phyloP scores from a whole-genome alignment of 495 filamentous ascomycete species.

The Annulohypoxylon maeteangense region DNA sequence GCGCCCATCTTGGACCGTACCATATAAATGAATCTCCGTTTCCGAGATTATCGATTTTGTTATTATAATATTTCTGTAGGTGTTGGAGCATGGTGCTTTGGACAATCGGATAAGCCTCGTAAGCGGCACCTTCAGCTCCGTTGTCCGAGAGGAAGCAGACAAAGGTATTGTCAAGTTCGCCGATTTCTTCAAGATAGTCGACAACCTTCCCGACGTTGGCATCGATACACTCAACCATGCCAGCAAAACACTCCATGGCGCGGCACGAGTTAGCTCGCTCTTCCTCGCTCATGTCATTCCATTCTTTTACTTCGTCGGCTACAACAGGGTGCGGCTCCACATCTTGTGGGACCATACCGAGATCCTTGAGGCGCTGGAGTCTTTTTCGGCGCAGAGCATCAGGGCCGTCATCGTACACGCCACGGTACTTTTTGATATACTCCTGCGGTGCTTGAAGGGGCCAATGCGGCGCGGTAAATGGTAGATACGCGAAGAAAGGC shows the following conservation, averaged over 20 bases:
- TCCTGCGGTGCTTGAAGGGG: constrained; percentile 67
- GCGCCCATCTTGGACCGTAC: constrained; percentile 74
- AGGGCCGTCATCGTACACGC: constrained; percentile 67
- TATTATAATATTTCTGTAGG: constrained; percentile 72
- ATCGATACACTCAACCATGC: constrained; percentile 73
- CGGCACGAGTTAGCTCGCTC: constrained; percentile 66
- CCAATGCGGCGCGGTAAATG: constrained; percentile 72
- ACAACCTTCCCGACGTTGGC: constrained; percentile 70
- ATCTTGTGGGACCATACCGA: constrained; percentile 63
- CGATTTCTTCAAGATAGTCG: constrained; percentile 65
- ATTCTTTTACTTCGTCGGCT: constrained; percentile 66
- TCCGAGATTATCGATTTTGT: constrained; percentile 69
- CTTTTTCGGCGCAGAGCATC: constrained; percentile 64
- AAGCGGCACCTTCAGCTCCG: constrained; percentile 71
- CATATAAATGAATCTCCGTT: constrained; percentile 71
- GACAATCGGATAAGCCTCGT: constrained; percentile 69
- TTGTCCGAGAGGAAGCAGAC: constrained; percentile 74
- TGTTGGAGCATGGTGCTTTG: constrained; percentile 60
- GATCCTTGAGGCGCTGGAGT: constrained; percentile 62
- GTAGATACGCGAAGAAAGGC: constrained; percentile 70
- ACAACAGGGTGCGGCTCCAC: constrained; percentile 67
- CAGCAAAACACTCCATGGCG: constrained; percentile 70
- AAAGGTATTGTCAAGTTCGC: constrained; percentile 72
- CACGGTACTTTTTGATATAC: constrained; percentile 65
- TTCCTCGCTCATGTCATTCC: constrained; percentile 62